Percentiles rank a stretch among this genome's conserved stretches.
Conservation (phyloP, 2,329 filamentous ascomycete genomes). For the Fusarium subtropicale region DNA sequence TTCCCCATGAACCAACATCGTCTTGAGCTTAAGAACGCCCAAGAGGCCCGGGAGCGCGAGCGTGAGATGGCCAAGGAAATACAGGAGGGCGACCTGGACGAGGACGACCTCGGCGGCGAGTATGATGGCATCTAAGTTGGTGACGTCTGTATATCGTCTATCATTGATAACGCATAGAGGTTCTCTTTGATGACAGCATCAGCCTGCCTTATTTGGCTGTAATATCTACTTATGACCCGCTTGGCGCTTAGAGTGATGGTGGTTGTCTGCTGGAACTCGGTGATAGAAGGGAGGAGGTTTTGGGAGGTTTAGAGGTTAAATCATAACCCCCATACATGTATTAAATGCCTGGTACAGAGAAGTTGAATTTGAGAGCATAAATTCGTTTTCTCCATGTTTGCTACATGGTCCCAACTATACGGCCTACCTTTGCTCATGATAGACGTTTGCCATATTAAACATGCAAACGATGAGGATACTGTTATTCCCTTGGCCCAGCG, state of each 20-base stretch:
- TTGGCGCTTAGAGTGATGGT: slow-evolving; percentile 25
- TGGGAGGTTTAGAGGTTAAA: slow-evolving; percentile 23
- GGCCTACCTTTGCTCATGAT: no score
- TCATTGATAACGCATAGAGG: slow-evolving; percentile 23
- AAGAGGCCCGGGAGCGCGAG: slow-evolving; percentile 97
- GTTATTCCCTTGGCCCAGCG: not conserved
- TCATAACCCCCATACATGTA: slow-evolving; percentile 43
- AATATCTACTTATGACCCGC: slow-evolving; percentile 38
- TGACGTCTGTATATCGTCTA: slow-evolving; percentile 19
- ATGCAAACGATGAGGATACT: not conserved
- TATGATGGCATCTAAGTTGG: slow-evolving; percentile 88
- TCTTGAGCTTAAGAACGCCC: slow-evolving; percentile 95
- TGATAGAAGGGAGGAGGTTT: slow-evolving; percentile 34
- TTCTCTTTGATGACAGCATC: slow-evolving; percentile 14
- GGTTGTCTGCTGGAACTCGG: slow-evolving; percentile 23
- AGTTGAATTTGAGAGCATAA: slow-evolving; percentile 28
- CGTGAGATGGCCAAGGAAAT: slow-evolving; percentile 99
- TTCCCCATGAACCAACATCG: slow-evolving; percentile 99
- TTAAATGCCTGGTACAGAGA: slow-evolving; percentile 39
- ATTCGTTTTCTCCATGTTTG: slow-evolving; percentile 3
- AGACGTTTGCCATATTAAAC: not conserved
- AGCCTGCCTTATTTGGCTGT: slow-evolving; percentile 29
- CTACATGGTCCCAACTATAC: not conserved
- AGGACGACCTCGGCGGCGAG: slow-evolving; percentile 94
- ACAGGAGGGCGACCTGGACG: slow-evolving; percentile 95